Evolutionary conservation across 257 asterid species (phyloP).

Genomic region (Catharanthus roseus): DNA sequence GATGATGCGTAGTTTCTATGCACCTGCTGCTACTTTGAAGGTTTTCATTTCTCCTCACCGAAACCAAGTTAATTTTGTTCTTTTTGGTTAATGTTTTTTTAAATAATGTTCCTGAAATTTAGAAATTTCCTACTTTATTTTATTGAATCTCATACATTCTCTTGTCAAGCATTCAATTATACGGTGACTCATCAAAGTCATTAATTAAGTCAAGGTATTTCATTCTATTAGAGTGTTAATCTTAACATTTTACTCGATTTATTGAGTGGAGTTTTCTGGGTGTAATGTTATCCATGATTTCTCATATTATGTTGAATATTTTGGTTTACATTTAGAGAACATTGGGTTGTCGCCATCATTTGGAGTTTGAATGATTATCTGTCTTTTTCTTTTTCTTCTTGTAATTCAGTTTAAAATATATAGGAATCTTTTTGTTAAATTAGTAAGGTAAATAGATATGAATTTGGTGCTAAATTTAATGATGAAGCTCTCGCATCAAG

Average conservation of each 20-base stretch:
- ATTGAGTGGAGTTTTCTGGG: not conserved
- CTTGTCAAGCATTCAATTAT: slow-evolving; percentile 83
- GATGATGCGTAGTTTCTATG: too few relatives aligned
- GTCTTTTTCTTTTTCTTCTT: not conserved
- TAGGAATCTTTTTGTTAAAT: not conserved
- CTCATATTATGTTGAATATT: not conserved
- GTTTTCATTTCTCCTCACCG: too few relatives aligned
- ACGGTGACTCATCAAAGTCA: slow-evolving; percentile 59
- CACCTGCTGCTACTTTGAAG: too few relatives aligned
- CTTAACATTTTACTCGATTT: not conserved
- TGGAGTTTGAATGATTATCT: not conserved
- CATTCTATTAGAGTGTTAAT: not conserved
- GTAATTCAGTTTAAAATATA: not conserved
- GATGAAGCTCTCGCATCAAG: too few relatives aligned
- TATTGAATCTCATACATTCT: too few relatives aligned
- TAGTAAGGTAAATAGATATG: too few relatives aligned
- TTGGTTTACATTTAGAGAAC: not conserved
- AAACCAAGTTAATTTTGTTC: too few relatives aligned
- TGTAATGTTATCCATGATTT: not conserved
- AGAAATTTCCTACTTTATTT: too few relatives aligned
- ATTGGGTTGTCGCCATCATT: not conserved
- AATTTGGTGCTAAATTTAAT: too few relatives aligned
- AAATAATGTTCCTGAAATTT: too few relatives aligned
- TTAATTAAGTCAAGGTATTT: slow-evolving; percentile 56
- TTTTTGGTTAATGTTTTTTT: too few relatives aligned